Base-by-base conservation (phyloP, 352 stramenopile genomes). In the Thraustochytrium sp. region DNA sequence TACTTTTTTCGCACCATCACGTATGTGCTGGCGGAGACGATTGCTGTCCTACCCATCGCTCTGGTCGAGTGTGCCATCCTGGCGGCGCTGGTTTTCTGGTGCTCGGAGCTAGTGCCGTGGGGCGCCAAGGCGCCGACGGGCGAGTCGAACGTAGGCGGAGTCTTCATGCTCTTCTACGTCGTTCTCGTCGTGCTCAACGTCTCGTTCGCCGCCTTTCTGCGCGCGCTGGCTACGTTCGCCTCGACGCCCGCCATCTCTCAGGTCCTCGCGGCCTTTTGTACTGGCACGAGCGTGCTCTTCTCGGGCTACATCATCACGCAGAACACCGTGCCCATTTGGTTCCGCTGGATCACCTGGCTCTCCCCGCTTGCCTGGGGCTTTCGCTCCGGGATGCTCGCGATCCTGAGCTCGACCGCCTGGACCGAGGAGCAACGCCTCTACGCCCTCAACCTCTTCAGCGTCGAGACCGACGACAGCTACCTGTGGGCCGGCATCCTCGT, bases 281-380 rank as follows among this genome's bases (percentile, higher is more conserved):
- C 46, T 3, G 87, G 89, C 44, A 63, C 90, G 37, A 87, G 76
- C 5, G 72, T 92, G 3, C 85, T 13, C 76, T 93, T 82, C 91
- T 44, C 26, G 16, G 59, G 59, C 40, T 93, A 93, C 23, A 85
- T 93, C 26, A 85, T 92, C n/a, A 80, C 89, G 0, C 89, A 89
- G 55, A 78, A 90, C 18, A 85, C 87, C 36, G 90, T 93, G 29
- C 89, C 89, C 0, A 76, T 86, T 38, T 92, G 90, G 85, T 59
- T 92, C 18, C 85, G 89, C 34, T 93, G 89, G 89, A 34, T 93
- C 18, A 93, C 92, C 85, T 93, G 89, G 89, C 68, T 93, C 46
- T 86, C 91, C 64, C 90, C 90, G 8, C 77, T 93, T n/a, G 82
- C 88, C 1, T 93, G 89, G 89, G 84, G 68, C 26, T 55, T 92